phyloP scores from a whole-genome alignment of 108 stramenopile species.

The Aurantiochytrium sp. region DNA sequence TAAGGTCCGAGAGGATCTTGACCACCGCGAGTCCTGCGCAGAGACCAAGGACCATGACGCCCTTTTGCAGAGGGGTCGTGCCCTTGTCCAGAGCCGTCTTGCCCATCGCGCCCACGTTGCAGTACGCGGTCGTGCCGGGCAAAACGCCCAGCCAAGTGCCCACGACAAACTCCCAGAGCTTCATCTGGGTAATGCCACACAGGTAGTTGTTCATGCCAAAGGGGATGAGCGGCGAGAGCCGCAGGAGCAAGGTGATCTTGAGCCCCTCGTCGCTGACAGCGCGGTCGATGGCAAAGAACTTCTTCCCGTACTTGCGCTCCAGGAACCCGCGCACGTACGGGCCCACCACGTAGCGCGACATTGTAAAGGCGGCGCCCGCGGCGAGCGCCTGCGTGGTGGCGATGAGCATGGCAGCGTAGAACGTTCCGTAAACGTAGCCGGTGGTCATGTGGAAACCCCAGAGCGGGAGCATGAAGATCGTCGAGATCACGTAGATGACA shows the following conservation, averaged over 20 bases:
- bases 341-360: constrained; percentile 22
- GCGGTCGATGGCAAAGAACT: not conserved
- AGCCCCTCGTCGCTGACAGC: constrained; percentile 2
- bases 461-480: constrained; percentile 27
- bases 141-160: constrained; percentile 27
- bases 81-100: constrained; percentile 27
- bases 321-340: constrained; percentile 25
- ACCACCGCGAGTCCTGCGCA: not conserved
- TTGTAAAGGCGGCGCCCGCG: not conserved
- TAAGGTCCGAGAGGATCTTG: not conserved
- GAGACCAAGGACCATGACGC: constrained; percentile 9
- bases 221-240: not conserved
- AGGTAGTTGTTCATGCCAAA: constrained; percentile 30
- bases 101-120: not conserved
- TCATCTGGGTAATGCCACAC: constrained; percentile 6
- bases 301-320: not conserved
- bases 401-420: constrained; percentile 22
- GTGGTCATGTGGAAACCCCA: constrained; percentile 27
- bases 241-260: constrained; percentile 5
- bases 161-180: constrained; percentile 14
- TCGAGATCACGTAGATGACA: not conserved
- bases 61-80: constrained; percentile 26
- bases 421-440: constrained; percentile 8
- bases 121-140: constrained; percentile 21
- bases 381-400: not conserved